Base-by-base conservation (phyloP, 371 early-diverging fungal species). In the Syncephalastrum sp. region DNA sequence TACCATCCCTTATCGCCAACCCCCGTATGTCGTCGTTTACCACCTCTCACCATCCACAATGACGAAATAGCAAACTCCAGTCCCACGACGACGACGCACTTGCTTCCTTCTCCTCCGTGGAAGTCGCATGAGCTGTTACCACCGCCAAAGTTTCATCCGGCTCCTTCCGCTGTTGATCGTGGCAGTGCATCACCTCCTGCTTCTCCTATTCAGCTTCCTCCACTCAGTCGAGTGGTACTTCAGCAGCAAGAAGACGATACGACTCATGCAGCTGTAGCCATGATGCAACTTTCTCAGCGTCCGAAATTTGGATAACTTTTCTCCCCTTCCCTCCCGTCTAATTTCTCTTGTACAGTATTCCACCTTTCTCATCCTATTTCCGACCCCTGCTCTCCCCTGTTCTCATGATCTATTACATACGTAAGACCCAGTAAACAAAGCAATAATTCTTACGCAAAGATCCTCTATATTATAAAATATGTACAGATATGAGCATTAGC, bases 281-380 rank as follows among this genome's bases (percentile, higher is more conserved):
- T 74, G 74, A 69, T 74, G 56, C 71, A 74, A 47, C 51, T 74
- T 21, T 65, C 65, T 13, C 61, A 61, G 10, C 54, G 57, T 29
- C 7, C 47, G n/a, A 19, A 16, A 46, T 6, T 7, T 16, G 47
- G 47, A 15, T 46, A 15, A 46, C 21, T 21, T 21, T 19, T 3
- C 12, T 45, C 8, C 5, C n/a, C 15, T 19, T 15, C 47, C 47
- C 23, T 46, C 12, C 15, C 15, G 2, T 45, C 15, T 21, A 50
- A 47, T 15, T 14, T 17, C 50, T 50, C 25, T 50, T 23, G 25
- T 50, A 50, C 47, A 50, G 15, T 41, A 27, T 33, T 16, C 3
- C 6, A 52, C 6, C 15, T 53, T 53, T 19, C n/a, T 19, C 38
- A 33, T 33, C 38, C 5, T 33, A 10, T 33, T 33, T 33, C 38